Conservation (phyloP, 2,329 filamentous ascomycete species). For the Trichophyton verrucosum region DNA sequence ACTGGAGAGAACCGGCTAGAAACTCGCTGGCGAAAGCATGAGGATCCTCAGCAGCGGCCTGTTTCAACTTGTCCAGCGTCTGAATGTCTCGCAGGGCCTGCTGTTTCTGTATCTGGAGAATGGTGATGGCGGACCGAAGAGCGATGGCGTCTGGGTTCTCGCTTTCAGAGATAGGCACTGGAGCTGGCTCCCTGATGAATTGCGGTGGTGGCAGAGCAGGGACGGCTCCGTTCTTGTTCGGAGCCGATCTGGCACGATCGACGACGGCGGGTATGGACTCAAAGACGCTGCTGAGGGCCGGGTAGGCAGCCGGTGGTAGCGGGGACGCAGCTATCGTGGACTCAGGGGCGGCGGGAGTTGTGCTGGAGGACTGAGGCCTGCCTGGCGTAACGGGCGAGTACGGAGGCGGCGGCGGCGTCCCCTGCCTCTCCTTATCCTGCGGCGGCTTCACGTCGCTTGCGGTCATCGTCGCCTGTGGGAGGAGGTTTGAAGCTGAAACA, state of each 20-base stretch:
- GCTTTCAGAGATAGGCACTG: constrained; percentile 35
- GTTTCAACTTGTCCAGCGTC: constrained; percentile 55
- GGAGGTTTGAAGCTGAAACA: neutral
- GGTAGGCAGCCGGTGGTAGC: neutral
- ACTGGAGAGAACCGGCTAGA: constrained; percentile 46
- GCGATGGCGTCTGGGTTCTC: constrained; percentile 78
- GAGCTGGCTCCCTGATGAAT: constrained; percentile 27
- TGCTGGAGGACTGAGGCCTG: constrained; percentile 18
- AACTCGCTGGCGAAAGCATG: constrained; percentile 60
- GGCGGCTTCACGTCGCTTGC: neutral
- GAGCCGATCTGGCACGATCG: neutral
- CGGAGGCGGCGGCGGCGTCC: constrained; percentile 33
- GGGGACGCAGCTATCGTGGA: neutral
- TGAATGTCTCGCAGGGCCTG: constrained; percentile 66
- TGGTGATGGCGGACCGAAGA: constrained; percentile 68
- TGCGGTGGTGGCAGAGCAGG: neutral
- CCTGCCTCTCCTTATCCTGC: constrained; percentile 12
- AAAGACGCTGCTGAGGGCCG: neutral
- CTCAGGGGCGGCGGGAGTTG: constrained; percentile 1
- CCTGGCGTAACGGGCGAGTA: constrained; percentile 38
- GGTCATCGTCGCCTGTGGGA: neutral
- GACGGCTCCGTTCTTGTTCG: neutral
- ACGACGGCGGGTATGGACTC: neutral
- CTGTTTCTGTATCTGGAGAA: constrained; percentile 74
- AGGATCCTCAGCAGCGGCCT: constrained; percentile 57